A percentile compares a stretch with the other conserved stretches of the same genome.
phyloP scores from a whole-genome alignment of 805 yeast species.

The Pichia cabralensis region DNA sequence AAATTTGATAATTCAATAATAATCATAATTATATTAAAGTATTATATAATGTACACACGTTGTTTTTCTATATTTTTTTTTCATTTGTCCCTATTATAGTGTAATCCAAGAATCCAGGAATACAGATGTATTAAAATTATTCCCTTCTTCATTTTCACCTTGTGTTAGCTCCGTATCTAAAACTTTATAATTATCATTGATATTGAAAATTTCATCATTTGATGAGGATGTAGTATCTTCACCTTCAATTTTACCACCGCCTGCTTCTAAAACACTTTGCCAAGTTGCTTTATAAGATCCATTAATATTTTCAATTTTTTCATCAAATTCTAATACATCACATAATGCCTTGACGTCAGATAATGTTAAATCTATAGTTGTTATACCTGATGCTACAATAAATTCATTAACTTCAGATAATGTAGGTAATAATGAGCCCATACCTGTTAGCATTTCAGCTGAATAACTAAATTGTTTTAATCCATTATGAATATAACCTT shows the following conservation, averaged over 20 bases:
- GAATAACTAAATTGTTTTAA: constrained; percentile 22
- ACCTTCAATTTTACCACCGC: constrained; percentile 31
- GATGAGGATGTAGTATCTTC: constrained; percentile 23
- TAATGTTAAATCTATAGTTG: constrained; percentile 68
- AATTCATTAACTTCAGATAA: constrained; percentile 69
- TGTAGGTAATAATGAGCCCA: constrained; percentile 46
- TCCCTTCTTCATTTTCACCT: constrained; percentile 12
- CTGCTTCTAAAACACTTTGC: constrained; percentile 69
- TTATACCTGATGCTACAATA: constrained; percentile 60
- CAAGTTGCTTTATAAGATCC: constrained; percentile 73
- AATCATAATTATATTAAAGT: too few relatives aligned
- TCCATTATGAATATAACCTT: constrained; percentile 14
- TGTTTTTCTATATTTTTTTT: too few relatives aligned
- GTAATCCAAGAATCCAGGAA: constrained; percentile 25
- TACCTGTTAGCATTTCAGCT: constrained; percentile 12
- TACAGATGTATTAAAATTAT: constrained; percentile 7
- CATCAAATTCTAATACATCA: constrained; percentile 82
- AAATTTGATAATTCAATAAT: too few relatives aligned
- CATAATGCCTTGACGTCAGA: constrained; percentile 74
- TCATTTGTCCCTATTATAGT: constrained; percentile 8
- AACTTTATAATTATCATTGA: constrained; percentile 25
- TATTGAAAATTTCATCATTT: constrained; percentile 20
- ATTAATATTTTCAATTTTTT: constrained; percentile 60
- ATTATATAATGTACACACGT: too few relatives aligned
- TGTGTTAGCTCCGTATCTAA: constrained; percentile 14